Conservation (phyloP, 2,329 filamentous ascomycete genomes). For the Didymellaceae sp. region DNA sequence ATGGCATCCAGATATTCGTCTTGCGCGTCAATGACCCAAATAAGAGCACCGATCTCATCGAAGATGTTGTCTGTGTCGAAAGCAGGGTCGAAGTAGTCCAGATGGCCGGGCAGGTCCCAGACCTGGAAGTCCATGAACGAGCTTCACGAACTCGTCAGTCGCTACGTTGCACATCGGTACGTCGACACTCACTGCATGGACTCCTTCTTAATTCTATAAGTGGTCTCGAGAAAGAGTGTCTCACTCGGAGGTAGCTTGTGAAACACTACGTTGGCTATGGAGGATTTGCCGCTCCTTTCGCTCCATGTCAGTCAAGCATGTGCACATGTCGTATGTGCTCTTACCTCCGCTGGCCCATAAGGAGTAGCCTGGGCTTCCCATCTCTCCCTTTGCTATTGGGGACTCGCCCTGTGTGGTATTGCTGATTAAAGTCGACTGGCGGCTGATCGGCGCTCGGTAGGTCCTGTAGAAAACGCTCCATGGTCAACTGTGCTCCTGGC, state of each 20-base stretch:
- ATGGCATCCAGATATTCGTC: constrained; percentile 97
- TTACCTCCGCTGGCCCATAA: constrained; percentile 96
- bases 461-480: constrained; percentile 53
- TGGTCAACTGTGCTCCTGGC: constrained; percentile 50
- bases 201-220: constrained; percentile 91
- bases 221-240: constrained; percentile 94
- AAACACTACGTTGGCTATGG: constrained; percentile 98
- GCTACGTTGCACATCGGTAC: neutral
- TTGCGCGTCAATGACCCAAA: constrained; percentile 98
- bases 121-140: constrained; percentile 99
- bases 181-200: constrained; percentile 78
- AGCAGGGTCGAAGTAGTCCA: constrained; percentile 87
- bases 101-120: constrained; percentile 95
- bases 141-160: constrained; percentile 54
- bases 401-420: constrained; percentile 52
- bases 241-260: constrained; percentile 97
- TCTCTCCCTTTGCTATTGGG: constrained; percentile 60
- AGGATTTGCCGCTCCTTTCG: constrained; percentile 91
- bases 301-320: constrained; percentile 22
- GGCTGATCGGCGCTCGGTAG: constrained; percentile 50
- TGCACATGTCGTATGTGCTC: neutral
- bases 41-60: constrained; percentile 88
- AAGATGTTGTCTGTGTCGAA: constrained; percentile 96
- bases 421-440: constrained; percentile 45
- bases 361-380: constrained; percentile 80